Base-by-base conservation (phyloP, 306 rosid genomes). In the Glycine tomentella region DNA sequence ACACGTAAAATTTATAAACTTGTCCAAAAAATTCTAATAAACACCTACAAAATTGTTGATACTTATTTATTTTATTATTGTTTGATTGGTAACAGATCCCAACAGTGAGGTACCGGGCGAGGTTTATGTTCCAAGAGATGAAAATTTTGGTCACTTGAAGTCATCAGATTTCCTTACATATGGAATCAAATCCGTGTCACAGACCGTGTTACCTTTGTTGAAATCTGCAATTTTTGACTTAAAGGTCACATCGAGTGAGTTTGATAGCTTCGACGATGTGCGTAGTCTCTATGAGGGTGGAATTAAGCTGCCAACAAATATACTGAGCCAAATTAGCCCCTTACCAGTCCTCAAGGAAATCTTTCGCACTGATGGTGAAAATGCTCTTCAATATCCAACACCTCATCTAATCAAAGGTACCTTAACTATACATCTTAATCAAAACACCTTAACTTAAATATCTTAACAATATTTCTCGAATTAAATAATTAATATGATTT, bases 81-180 rank as follows among this genome's bases (percentile, higher is more conserved):
- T 20, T 20, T 20, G 20, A 20, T 20, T 48, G 14, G 5, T 45
- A 1, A 16, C 83, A 90, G 93, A 90, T 83, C 90, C 82, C 4
- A 63, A 70, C 1, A 33, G 31, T 13, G 93, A 91, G 89, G 75
- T 20, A 49, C 77, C 33, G 38, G 86, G 75, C 55, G 74, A 34
- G 20, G 9, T 88, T 17, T 90, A 91, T 10, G 87, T 90, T 9
- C 97, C 94, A 9, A 86, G 92, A 76, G 97, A 88, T 61, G 94
- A 92, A 70, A 74, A 81, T 7, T 90, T 92, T 7, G 91, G 91
- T 5, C 90, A 89, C 85, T 71, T 89, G 81, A 92, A 92, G 84
- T 61, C 88, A 69, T 81, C 92, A 42, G 97, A 92, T 61, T 90
- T 92, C 13, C 61, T 92, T 9, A 90, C 69, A 0, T 86, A 86